Base-by-base conservation (phyloP, 2,329 filamentous ascomycete species). In the Botrytis pseudocinerea region DNA sequence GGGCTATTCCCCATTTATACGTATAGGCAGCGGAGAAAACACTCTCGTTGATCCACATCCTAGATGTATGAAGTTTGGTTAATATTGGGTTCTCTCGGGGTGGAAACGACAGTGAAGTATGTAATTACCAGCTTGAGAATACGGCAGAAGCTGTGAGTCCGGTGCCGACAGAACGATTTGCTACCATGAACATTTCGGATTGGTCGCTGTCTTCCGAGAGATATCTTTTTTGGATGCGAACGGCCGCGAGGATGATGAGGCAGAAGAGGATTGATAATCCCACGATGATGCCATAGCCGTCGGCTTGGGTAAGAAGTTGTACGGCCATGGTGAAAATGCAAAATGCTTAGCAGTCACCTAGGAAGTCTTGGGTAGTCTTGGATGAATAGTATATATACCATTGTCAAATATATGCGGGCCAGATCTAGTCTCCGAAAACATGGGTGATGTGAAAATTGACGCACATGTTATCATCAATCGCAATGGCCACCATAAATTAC, bases 1-100 rank as follows among this genome's bases (percentile, higher is more conserved):
- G 86, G 1, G 86, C 88, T 46, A 90, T 86, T 60, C 89, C 88
- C 77, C 94, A 94, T 74, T 88, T 85, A 82, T 96, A 96, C 91
- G 80, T 80, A 73, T 82, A 81, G 35, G 79, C 80, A 1, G 81
- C 79, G 0, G 79, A 79, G 65, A 83, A 80, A 35, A 84, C 82
- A 42, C 80, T 84, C 74, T 83, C 83, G 64, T 83, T 84, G 74
- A 83, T 84, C 83, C 82, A 84, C 80, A 83, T 82, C 63, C 63
- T 66, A 28, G 22, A 12, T 14, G 25, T 40, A 22, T 68, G 1
- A 20, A 32, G 18, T 54, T 22, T 57, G 46, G 22, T 68, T 42
- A 68, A 16, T 3, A 42, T 22, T 14, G n/a, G 4, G 16, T 42
- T 7, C 9, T 54, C 25, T 42, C 12, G 40, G 7, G 22, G n/a